These are phyloP conservation scores for Mikania micrantha DNA, from an alignment of 129 eudicot species.

Conservation along the genomic window DNA sequence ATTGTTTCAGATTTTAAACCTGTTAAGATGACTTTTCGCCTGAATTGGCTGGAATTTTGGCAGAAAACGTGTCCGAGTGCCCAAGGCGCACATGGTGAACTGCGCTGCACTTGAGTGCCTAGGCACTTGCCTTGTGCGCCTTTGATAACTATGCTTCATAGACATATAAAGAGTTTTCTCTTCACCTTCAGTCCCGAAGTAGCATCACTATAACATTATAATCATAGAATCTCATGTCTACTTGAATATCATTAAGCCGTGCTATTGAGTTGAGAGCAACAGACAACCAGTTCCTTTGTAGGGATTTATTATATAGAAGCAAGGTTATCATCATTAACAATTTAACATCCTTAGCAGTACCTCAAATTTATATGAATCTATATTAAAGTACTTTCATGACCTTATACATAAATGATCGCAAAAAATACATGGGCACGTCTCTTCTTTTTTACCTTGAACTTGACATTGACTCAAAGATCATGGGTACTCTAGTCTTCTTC, in stretches of 20 bases:
- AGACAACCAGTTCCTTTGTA: not conserved
- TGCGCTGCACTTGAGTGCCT: too few relatives aligned
- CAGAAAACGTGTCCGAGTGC: too few relatives aligned
- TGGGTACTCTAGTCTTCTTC: not conserved
- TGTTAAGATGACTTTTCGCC: too few relatives aligned
- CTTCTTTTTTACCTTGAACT: not conserved
- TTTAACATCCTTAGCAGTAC: not conserved
- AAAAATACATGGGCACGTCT: not conserved
- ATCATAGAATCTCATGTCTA: not conserved
- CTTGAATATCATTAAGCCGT: not conserved
- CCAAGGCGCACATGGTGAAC: too few relatives aligned
- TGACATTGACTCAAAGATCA: not conserved
- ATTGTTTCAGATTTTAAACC: too few relatives aligned
- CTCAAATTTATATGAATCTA: not conserved
- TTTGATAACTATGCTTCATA: too few relatives aligned
- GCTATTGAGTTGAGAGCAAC: not conserved
- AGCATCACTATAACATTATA: not conserved
- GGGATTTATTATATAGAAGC: not conserved
- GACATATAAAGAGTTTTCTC: not conserved
- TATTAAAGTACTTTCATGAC: not conserved
- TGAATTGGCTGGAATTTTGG: too few relatives aligned
- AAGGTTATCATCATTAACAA: not conserved
- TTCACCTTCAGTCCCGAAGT: not conserved
- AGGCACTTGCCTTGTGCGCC: too few relatives aligned
- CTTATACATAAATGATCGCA: not conserved